Base-by-base conservation (phyloP, 257 asterid genomes). In the Lantana camara region DNA sequence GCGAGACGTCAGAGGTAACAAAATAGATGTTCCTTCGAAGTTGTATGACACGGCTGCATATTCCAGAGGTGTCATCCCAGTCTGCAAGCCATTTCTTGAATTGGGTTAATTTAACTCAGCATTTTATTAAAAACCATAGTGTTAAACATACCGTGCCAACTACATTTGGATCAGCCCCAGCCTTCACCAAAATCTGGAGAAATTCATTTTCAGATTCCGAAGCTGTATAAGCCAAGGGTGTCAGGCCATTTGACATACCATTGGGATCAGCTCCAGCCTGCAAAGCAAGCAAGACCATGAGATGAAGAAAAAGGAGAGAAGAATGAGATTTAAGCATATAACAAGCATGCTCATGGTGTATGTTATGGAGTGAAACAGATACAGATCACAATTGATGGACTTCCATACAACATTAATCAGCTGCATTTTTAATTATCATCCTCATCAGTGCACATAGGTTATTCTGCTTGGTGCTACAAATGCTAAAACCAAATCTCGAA, bases 251-350 rank as follows among this genome's bases (percentile, higher is more conserved):
- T 4, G 67, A 53, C 38, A 48, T 14, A 29, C 7, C 11, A 24
- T 59, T 52, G 19, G 68, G 75, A 14, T 69, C 50, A 16, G 75
- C 69, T 60, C 69, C 69, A 49, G 40, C 69, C 69, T 69, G 64
- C 47, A 60, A 60, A 3, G 16, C 13, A 52, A 49, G 20, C 15
- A 55, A 21, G n/a, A 44, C 1, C 29, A 42, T 5, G 32, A 27
- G 24, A 16, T 16, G 1, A 24, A 4, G 27, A 52, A 8, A 11
- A 52, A 1, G 7, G 12, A 13, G 7, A 24, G 9, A 13, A 27
- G 5, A 16, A 7, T 30, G 35, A 30, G 35, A 30, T 30, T 2
- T 7, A 7, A 7, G 4, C 35, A 30, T 30, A 30, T 30, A 30
- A 30, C 35, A 30, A 2, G 0, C 27, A 51, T 10, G 51, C 7